Evolutionary conservation across 176 grass and related monocot species (phyloP).

Genomic region (Cenchrus purpureus): DNA sequence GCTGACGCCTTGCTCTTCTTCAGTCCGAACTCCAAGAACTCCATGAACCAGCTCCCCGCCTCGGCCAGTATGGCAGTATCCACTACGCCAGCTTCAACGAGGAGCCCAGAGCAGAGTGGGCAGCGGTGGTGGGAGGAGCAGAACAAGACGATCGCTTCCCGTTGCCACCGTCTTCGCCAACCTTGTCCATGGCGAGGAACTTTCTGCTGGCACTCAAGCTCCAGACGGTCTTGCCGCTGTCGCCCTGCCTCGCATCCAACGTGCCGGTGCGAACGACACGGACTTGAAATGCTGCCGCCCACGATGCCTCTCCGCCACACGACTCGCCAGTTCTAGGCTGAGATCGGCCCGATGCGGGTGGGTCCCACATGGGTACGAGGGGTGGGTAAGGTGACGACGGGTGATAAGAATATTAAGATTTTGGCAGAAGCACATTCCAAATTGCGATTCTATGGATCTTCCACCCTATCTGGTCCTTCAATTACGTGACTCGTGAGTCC

Average conservation of each 20-base stretch:
- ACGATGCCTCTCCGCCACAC: conserved; percentile 37
- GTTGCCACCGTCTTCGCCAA: conserved; percentile 15
- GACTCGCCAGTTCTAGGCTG: conserved; percentile 53
- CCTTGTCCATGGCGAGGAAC: conserved; percentile 48
- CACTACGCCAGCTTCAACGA: conserved; percentile 75
- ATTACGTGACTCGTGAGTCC: too few species aligned
- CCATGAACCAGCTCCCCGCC: conserved; percentile 78
- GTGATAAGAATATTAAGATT: too few species aligned
- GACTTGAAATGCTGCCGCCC: conserved; percentile 58
- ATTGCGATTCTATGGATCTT: too few species aligned
- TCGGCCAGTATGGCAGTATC: conserved; percentile 50
- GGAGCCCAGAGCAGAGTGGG: conserved; percentile 24
- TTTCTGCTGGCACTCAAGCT: conserved; percentile 44
- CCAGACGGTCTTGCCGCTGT: conserved; percentile 32
- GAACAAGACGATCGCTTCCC: conserved; percentile 29
- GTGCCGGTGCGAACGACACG: conserved; percentile 57
- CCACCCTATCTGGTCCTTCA: too few species aligned
- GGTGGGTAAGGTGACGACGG: too few species aligned
- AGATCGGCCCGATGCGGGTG: too few species aligned
- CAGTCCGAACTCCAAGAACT: conserved; percentile 77
- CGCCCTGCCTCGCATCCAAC: conserved; percentile 21
- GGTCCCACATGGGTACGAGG: too few species aligned
- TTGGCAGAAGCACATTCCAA: too few species aligned
- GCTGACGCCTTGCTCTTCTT: conserved; percentile 54
- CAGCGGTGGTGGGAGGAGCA: background rate